Percentiles rank a stretch among this genome's conserved stretches.
Conservation (phyloP, 345 rosid species). For the Eucalyptus urophylla region DNA sequence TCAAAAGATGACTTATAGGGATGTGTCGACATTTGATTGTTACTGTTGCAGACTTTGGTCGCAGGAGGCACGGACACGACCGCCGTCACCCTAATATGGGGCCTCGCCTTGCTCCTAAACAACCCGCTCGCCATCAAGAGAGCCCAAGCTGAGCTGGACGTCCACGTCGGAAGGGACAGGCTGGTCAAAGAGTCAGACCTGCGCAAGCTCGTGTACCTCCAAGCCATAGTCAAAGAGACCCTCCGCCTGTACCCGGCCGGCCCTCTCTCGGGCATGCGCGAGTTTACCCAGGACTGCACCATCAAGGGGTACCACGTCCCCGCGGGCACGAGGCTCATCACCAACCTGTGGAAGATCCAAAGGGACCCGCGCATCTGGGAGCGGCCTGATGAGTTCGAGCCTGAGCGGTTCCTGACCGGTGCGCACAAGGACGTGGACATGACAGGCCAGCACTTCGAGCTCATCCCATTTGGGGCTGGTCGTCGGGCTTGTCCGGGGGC, state of each 20-base stretch:
- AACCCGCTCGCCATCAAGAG: background rate
- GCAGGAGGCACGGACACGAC: slow-evolving; percentile 10
- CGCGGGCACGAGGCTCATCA: background rate
- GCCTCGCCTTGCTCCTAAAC: slow-evolving; percentile 14
- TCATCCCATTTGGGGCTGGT: slow-evolving; percentile 9
- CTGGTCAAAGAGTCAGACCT: slow-evolving; percentile 3
- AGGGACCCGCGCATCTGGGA: slow-evolving; percentile 6
- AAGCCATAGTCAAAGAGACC: background rate
- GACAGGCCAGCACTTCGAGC: slow-evolving; percentile 6
- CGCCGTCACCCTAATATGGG: slow-evolving; percentile 9
- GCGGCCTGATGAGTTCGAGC: slow-evolving; percentile 1
- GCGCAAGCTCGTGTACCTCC: slow-evolving; percentile 4
- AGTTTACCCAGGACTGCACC: slow-evolving; percentile 4
- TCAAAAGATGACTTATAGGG: background rate
- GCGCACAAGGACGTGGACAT: background rate
- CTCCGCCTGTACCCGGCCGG: background rate
- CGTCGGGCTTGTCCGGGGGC: slow-evolving; percentile 8
- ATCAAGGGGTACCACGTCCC: background rate
- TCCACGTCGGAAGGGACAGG: slow-evolving; percentile 7
- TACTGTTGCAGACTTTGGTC: slow-evolving; percentile 3
- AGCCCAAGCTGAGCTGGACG: slow-evolving; percentile 19
- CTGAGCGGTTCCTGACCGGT: slow-evolving; percentile 8
- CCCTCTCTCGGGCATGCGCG: background rate
- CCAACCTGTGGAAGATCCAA: slow-evolving; percentile 10
- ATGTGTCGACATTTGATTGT: background rate